Evolutionary conservation across 495 filamentous ascomycete genomes (phyloP), one percentile per base, ranked within the genome.

Genomic region (Entonaema liquescens): DNA sequence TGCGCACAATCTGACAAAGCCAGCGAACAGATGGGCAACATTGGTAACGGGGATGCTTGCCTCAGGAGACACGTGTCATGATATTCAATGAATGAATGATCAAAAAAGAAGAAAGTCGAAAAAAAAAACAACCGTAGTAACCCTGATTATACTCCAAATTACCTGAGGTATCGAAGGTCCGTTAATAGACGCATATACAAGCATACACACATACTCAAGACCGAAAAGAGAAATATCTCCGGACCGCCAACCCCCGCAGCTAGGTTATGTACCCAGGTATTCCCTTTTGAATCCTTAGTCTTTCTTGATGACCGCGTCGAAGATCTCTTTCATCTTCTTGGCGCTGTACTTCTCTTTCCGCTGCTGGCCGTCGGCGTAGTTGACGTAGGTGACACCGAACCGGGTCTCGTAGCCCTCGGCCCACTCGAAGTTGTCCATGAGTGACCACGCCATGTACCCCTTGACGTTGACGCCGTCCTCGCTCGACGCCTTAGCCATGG

Each of bases 361-460:
- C 83, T 91, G 90, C 83, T 93, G 90, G 31, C 87, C 87, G 59
- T 91, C 87, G 68, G 85, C 82, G 71, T 94, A 93, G 80, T 93
- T 91, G 40, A 93, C 90, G 76, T 83, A 93, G 5, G 90, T 93
- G 50, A 93, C 89, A 40, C 91, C 91, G 72, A 94, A 94, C 23
- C 91, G 84, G n/a, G 91, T 92, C 79, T 92, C 89, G 77, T 93
- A 93, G n/a, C 91, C 91, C 72, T 94, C 91, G 54, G 91, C 90
- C 85, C 86, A 89, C 79, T 88, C 86, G 71, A 87, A 88, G 76
- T 88, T 89, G 67, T 95, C 91, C 85, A 93, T 87, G 77, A 95
- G 84, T 74, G 88, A 91, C 92, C 92, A 95, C 8, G 90, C 92
- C 78, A 93, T 85, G 78, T 94, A 94, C 1, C 85, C 90, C 62